phyloP scores from a whole-genome alignment of 1,139 yeast genomes.

The Pichia sp. region DNA sequence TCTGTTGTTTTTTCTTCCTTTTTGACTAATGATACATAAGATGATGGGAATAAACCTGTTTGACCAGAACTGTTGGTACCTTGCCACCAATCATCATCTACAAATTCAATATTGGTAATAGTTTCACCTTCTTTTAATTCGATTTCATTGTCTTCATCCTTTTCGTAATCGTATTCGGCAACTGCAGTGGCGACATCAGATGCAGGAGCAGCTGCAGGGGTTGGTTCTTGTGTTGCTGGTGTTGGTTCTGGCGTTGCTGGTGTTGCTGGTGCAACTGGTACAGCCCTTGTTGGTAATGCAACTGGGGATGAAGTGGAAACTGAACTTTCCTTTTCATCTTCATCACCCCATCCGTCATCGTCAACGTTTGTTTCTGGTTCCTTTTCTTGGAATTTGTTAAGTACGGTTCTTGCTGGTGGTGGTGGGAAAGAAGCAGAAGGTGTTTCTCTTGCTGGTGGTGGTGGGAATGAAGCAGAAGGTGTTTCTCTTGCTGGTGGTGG shows the following conservation, averaged over 20 bases:
- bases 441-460: constrained; percentile 26
- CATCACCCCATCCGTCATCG: constrained; percentile 29
- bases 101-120: constrained; percentile 58
- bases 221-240: constrained; percentile 11
- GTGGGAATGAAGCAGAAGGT: constrained; percentile 18
- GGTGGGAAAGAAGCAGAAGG: constrained; percentile 16
- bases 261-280: constrained; percentile 27
- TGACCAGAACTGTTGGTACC: constrained; percentile 58
- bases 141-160: constrained; percentile 73
- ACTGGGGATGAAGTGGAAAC: constrained; percentile 16
- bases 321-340: constrained; percentile 26
- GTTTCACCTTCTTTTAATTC: constrained; percentile 59
- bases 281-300: constrained; percentile 6
- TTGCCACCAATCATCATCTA: constrained; percentile 81
- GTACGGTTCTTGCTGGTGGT: constrained; percentile 9
- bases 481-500: constrained; percentile 14
- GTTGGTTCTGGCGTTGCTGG: constrained; percentile 1
- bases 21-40: constrained; percentile 47
- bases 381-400: constrained; percentile 12
- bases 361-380: constrained; percentile 19
- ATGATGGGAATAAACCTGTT: constrained; percentile 67
- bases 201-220: constrained; percentile 8
- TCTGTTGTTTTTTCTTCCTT: constrained; percentile 29
- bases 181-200: constrained; percentile 36
- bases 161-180: constrained; percentile 63